phyloP scores from a whole-genome alignment of 1,139 yeast genomes.

The Lodderomyces jiufengensis region DNA sequence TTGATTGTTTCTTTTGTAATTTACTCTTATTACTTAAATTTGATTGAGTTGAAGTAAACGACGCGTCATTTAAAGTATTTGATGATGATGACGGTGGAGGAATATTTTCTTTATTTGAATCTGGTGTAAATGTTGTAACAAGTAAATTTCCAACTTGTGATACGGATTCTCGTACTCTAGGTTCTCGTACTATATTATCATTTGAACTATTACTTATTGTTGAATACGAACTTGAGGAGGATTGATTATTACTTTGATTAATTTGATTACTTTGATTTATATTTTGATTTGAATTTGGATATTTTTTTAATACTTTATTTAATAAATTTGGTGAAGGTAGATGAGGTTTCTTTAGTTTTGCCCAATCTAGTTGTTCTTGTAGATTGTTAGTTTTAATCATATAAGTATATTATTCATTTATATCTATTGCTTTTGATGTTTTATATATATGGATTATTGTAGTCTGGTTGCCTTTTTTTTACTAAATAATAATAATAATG shows the following conservation, averaged over 20 bases:
- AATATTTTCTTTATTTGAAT: constrained; percentile 5
- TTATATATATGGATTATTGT: too few relatives aligned
- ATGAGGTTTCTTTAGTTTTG: constrained; percentile 11
- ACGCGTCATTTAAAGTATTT: background rate
- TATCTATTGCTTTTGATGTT: constrained; percentile 1
- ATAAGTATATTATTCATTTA: constrained; percentile 2
- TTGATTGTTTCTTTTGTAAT: constrained; percentile 1
- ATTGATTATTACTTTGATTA: too few relatives aligned
- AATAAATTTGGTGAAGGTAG: constrained; percentile 9
- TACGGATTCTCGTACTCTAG: background rate
- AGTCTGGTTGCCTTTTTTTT: too few relatives aligned
- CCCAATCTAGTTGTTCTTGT: constrained; percentile 15
- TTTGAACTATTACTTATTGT: too few relatives aligned
- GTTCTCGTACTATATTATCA: too few relatives aligned
- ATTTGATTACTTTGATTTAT: background rate
- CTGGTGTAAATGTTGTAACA: constrained; percentile 3
- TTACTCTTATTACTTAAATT: too few relatives aligned
- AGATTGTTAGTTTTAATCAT: constrained; percentile 13
- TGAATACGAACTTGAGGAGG: too few relatives aligned
- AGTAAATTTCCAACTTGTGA: constrained; percentile 1
- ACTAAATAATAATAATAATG: too few relatives aligned
- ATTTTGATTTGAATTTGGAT: constrained; percentile 7
- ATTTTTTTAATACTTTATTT: constrained; percentile 15
- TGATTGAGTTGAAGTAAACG: constrained; percentile 1
- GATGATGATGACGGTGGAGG: constrained; percentile 5